phyloP scores from a whole-genome alignment of 371 early-diverging fungal genomes.

The Mortierella sp. region DNA sequence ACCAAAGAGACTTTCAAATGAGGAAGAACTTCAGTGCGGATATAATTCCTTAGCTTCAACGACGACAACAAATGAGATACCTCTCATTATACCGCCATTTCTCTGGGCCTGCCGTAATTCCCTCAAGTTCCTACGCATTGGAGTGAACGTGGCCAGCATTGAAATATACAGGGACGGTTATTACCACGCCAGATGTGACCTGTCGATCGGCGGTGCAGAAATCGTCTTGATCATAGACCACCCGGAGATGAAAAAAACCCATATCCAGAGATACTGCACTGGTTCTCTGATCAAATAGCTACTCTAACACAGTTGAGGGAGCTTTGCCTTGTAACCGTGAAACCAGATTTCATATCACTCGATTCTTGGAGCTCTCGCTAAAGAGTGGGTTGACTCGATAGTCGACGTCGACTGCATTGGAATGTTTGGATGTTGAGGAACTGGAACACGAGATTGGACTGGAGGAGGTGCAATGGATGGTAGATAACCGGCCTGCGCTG shows the following conservation, averaged over 20 bases:
- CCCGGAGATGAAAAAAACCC: not conserved
- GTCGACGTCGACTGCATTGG: conserved; percentile 10
- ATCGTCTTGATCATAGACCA: not conserved
- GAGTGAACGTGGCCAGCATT: not conserved
- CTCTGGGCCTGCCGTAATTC: not conserved
- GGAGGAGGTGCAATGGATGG: conserved; percentile 21
- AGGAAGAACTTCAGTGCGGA: too few relatives aligned
- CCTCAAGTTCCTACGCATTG: not conserved
- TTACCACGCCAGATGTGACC: too few relatives aligned
- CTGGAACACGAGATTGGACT: conserved; percentile 13
- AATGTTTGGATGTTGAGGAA: conserved; percentile 12
- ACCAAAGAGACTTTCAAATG: not conserved
- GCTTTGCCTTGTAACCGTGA: too few relatives aligned
- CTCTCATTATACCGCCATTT: not conserved
- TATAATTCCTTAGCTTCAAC: not conserved
- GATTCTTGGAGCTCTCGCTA: conserved; percentile 8
- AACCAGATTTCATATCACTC: not conserved
- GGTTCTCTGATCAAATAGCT: conserved; percentile 12
- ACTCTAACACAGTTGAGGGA: conserved; percentile 4
- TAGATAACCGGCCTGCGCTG: not conserved
- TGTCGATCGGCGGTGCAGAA: too few relatives aligned
- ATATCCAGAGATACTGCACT: conserved; percentile 5
- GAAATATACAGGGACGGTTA: too few relatives aligned
- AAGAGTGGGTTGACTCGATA: conserved; percentile 10
- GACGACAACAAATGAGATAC: too few relatives aligned